These are phyloP conservation scores for Acidomyces sp. DNA, from an alignment of 495 filamentous ascomycete species.

Conservation along the genomic window DNA sequence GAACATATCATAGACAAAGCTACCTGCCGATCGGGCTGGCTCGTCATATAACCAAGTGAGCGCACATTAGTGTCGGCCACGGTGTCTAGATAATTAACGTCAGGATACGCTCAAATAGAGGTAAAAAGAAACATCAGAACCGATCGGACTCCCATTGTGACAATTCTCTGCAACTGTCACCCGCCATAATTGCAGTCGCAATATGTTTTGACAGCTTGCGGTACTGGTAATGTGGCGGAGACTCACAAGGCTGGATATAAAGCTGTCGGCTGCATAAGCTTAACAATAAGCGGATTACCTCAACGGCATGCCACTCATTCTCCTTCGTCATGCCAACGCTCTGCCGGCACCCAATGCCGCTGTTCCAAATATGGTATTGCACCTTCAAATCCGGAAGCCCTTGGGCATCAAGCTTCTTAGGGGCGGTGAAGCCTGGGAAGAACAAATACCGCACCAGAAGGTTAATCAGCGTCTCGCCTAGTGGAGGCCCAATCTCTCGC, in stretches of 20 bases:
- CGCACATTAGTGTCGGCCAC: slow-evolving; percentile 76
- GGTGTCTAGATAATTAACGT: too few relatives aligned
- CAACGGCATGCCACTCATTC: slow-evolving; percentile 79
- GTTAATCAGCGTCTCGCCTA: slow-evolving; percentile 90
- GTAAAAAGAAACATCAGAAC: too few relatives aligned
- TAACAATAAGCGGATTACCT: slow-evolving; percentile 75
- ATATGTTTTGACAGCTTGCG: too few relatives aligned
- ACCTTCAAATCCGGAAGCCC: slow-evolving; percentile 47
- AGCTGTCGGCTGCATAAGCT: slow-evolving; percentile 81
- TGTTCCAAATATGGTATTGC: slow-evolving; percentile 93
- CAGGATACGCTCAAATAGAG: too few relatives aligned
- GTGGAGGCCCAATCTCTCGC: slow-evolving; percentile 62
- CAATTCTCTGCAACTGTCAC: too few relatives aligned
- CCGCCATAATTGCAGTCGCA: too few relatives aligned
- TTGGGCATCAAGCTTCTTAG: slow-evolving; percentile 36
- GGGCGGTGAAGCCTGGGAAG: slow-evolving; percentile 78
- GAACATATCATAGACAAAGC: slow-evolving; percentile 86
- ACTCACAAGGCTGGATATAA: slow-evolving; percentile 70
- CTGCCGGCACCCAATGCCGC: slow-evolving; percentile 88
- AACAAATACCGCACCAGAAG: slow-evolving; percentile 82
- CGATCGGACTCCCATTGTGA: too few relatives aligned
- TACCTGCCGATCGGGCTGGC: slow-evolving; percentile 77
- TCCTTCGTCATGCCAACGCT: slow-evolving; percentile 78
- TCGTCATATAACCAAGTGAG: slow-evolving; percentile 80
- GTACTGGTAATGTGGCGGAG: too few relatives aligned